Evolutionary conservation across 2,329 filamentous ascomycete species (phyloP), one percentile per base, ranked within the genome.

Genomic region (Aspergillus neoniger): DNA sequence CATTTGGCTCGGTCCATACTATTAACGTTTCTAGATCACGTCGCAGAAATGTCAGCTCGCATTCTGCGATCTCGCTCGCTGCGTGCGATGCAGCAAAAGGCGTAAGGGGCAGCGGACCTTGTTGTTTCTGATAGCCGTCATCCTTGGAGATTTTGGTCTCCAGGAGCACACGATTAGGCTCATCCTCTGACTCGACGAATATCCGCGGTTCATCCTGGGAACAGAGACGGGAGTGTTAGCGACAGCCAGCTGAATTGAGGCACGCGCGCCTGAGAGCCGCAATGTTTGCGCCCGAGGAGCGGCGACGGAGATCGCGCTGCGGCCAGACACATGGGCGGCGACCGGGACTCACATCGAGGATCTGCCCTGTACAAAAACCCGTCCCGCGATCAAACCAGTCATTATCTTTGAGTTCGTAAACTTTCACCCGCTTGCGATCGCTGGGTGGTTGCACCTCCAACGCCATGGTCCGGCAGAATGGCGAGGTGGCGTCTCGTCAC

Each of bases 351-450:
- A 95, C 91, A 76, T 88, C 85, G 65, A 88, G 80, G 66, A 90
- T 86, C 66, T 88, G 85, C 51, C 93, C 92, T 62, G 87, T 91
- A 77, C 95, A 98, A 78, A 97, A 97, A 64, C 95, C 95, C 51
- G 95, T 99, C 66, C 95, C 95, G 72, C 94, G 86, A 80, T 99
- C 95, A 76, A 94, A 97, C 95, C 95, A 99, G 86, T 98, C 95
- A 84, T 96, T 96, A 80, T 96, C 92, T 77, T 91, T 92, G 72
- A 99, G 86, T 82, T 98, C 95, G 79, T 99, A 99, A 76, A 99
- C 95, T 84, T 99, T 99, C 79, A 98, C 95, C 84, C 95, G 75
- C 72, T 81, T 82, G 71, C 79, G 80, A 75, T 81, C 80, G 72
- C 79, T 79, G 70, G 79, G 74, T 67, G 78, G 75, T 70, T 79